Evolutionary conservation across 1,284 basidiomycete genomes (phyloP), one percentile per base, ranked within the genome.

Genomic region (Schizopora paradoxa): DNA sequence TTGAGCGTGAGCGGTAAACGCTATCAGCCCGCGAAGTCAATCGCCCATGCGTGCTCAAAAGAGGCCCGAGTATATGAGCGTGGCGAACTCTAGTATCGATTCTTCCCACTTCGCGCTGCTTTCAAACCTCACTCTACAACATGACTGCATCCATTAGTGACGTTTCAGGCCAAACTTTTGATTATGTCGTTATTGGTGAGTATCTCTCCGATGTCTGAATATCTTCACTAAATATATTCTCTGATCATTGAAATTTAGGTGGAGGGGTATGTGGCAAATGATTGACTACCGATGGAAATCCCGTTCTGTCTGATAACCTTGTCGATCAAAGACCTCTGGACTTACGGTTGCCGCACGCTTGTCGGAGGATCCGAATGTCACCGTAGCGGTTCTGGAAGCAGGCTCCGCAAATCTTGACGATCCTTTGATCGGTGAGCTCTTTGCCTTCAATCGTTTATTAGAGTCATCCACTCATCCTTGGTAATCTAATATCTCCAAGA

Each of bases 301-400:
- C n/a, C n/a, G n/a, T n/a, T n/a, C n/a, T n/a, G n/a, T n/a, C 22
- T 41, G 6, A 28, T 4, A 8, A 2, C 11, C 25, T n/a, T 23
- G 6, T 27, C 18, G 4, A 13, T 6, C 13, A 18, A 32, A 57
- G 56, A 51, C 72, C 4, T 62, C 66, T 0, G 72, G 72, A 6
- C 55, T 69, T 13, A 66, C 67, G 1, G 57, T 76, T 3, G 74
- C 74, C 6, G 61, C 60, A 26, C 62, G 74, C 2, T 59, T 77
- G 14, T 58, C 66, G 0, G 70, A 71, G 45, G 66, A 76, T 48
- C 51, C 65, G 0, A 49, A 55, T 14, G 56, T 60, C 28, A 63
- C 64, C 2, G 66, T 69, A 13, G 56, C 65, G n/a, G 63, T 71
- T 7, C 54, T 70, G 13, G 68, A 70, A 54, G 67, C 66, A 3